Conservation (phyloP, 495 filamentous ascomycete species). For the Arthonia radiata region DNA sequence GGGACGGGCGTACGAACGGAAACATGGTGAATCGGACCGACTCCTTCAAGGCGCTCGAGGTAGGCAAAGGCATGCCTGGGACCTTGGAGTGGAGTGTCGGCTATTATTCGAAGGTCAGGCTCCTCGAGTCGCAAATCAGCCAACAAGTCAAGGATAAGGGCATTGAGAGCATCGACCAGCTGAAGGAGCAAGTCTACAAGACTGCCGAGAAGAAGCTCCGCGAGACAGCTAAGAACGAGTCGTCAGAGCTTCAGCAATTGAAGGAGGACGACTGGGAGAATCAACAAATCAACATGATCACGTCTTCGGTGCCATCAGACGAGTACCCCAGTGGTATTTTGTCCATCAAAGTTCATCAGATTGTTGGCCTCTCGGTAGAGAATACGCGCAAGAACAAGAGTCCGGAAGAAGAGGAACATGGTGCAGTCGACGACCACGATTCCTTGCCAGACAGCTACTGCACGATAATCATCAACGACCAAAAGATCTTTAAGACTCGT, state of each 20-base stretch:
- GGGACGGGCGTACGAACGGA: conserved; percentile 23
- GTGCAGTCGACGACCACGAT: conserved; percentile 32
- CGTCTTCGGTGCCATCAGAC: conserved; percentile 28
- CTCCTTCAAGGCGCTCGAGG: conserved; percentile 30
- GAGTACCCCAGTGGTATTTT: conserved; percentile 36
- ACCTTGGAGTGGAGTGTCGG: conserved; percentile 44
- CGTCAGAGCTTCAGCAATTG: conserved; percentile 32
- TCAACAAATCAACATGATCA: conserved; percentile 19
- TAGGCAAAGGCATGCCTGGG: conserved; percentile 41
- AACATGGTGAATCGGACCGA: conserved; percentile 31
- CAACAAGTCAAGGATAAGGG: conserved; percentile 26
- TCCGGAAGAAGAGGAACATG: conserved; percentile 22
- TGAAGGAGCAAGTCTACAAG: conserved; percentile 26
- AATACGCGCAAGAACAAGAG: conserved; percentile 15
- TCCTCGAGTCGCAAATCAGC: conserved; percentile 26
- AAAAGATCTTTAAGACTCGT: conserved; percentile 41
- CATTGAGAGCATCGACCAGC: conserved; percentile 24
- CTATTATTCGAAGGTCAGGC: conserved; percentile 38
- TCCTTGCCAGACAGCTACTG: conserved; percentile 37
- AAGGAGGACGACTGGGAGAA: conserved; percentile 33
- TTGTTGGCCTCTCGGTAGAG: conserved; percentile 39
- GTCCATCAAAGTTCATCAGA: conserved; percentile 46
- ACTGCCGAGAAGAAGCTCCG: conserved; percentile 30
- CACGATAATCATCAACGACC: conserved; percentile 44
- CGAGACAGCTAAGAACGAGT: conserved; percentile 26